Evolutionary conservation across 2,329 filamentous ascomycete species (phyloP), one percentile per base, ranked within the genome.

Genomic region (Aureobasidium sp.): DNA sequence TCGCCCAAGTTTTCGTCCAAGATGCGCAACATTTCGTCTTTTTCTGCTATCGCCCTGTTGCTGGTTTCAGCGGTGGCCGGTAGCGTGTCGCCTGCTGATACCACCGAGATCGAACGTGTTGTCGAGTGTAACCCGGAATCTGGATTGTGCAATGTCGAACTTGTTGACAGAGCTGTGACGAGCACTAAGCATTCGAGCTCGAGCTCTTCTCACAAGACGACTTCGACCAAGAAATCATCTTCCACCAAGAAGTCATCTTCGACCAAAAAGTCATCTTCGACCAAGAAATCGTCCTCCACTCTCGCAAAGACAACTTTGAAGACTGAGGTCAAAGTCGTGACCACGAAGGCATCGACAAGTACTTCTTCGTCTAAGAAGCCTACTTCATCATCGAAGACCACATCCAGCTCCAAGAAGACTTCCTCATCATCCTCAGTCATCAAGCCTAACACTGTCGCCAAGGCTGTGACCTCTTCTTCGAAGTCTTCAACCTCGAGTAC

Each of bases 21-120:
- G 13, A 62, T 62, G 60, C 47, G 60, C 42, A 62, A 53, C 8
- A 47, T 62, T 26, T 53, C 50, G 41, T 23, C 26, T 37, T 32
- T 62, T 42, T 63, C 55, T n/a, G 42, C 58, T 44, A 26, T 63
- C 6, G 50, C 58, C 27, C 57, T 57, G 48, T 44, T 64, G 48
- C 50, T 50, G 39, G 60, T 36, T 51, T 55, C 60, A 29, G 50
- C 50, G 20, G 50, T 53, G 47, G 39, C 44, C 32, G 34, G 48
- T 20, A 55, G 32, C 20, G 27, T 46, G 17, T 32, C 57, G 23
- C 20, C 52, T 5, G 9, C 42, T 50, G 51, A 62, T 39, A 58
- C 39, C 39, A 55, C 57, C 17, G 50, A 36, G 9, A 23, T 61
- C 17, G 36, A 61, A 5, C 60, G 62, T 34, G 50, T 27, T 27